Conservation (phyloP, 108 stramenopile species). For the Conticribra weissflogii region DNA sequence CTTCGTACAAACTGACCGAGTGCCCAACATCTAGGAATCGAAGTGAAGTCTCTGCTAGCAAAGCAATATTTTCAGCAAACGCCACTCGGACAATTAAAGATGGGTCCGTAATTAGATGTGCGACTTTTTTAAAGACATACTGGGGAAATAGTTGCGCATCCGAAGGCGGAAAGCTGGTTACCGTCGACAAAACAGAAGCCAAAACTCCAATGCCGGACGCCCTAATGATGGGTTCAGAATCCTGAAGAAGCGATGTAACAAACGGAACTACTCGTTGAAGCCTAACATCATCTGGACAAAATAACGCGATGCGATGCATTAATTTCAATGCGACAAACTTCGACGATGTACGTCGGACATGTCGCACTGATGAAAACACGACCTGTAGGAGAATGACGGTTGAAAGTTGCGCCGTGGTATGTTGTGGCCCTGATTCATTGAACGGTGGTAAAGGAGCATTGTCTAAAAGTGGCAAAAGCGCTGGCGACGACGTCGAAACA, state of each 20-base stretch:
- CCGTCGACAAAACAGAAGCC: slow-evolving; percentile 64
- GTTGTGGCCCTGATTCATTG: slow-evolving; percentile 6
- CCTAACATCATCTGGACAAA: slow-evolving; percentile 84
- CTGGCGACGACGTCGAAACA: slow-evolving; percentile 47
- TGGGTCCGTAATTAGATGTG: slow-evolving; percentile 85
- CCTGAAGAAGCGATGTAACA: slow-evolving; percentile 80
- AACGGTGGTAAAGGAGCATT: slow-evolving; percentile 20
- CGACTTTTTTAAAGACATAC: slow-evolving; percentile 93
- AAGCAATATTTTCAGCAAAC: slow-evolving; percentile 83
- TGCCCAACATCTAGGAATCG: slow-evolving; percentile 92
- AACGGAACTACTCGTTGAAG: slow-evolving; percentile 94
- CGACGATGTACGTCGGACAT: slow-evolving; percentile 88
- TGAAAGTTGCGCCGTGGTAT: slow-evolving; percentile 54
- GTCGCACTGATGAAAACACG: slow-evolving; percentile 82
- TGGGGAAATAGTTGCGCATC: slow-evolving; percentile 93
- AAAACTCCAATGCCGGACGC: slow-evolving; percentile 77
- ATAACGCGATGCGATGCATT: slow-evolving; percentile 75
- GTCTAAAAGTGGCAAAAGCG: slow-evolving; percentile 50
- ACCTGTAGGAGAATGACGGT: slow-evolving; percentile 88
- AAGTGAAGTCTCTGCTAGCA: slow-evolving; percentile 82
- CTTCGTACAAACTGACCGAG: slow-evolving; percentile 79
- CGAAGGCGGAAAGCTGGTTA: slow-evolving; percentile 87
- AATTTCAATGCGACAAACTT: slow-evolving; percentile 90
- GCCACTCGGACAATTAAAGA: slow-evolving; percentile 83
- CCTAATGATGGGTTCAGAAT: slow-evolving; percentile 86